Evolutionary conservation across 2,329 filamentous ascomycete genomes (phyloP).

Genomic region (Phaeosphaeriaceae sp.): DNA sequence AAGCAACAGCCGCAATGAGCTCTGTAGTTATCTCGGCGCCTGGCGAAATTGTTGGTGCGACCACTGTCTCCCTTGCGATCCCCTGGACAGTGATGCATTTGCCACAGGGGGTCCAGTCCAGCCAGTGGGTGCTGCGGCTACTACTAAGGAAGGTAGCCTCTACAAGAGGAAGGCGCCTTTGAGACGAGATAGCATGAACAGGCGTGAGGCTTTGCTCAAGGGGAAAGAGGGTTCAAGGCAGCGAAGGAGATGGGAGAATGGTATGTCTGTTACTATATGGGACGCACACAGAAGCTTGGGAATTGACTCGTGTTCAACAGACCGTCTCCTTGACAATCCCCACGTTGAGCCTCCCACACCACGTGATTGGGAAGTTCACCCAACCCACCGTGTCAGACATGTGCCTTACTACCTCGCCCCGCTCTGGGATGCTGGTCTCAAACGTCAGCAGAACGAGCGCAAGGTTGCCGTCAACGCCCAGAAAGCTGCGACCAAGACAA

Average conservation of each 20-base stretch:
- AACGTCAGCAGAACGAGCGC: conserved; percentile 53
- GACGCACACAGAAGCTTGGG: not conserved
- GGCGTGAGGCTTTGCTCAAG: conserved; percentile 79
- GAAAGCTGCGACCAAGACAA: conserved; percentile 43
- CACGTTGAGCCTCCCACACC: conserved; percentile 82
- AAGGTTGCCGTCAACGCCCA: conserved; percentile 42
- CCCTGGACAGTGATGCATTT: conserved; percentile 65
- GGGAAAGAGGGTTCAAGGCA: conserved; percentile 85
- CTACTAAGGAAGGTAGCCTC: conserved; percentile 54
- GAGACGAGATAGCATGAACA: conserved; percentile 66
- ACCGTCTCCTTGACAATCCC: conserved; percentile 85
- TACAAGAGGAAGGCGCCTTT: conserved; percentile 61
- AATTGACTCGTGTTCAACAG: conserved; percentile 53
- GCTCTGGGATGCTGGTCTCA: conserved; percentile 57
- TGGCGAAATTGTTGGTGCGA: conserved; percentile 53
- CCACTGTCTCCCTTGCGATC: conserved; percentile 72
- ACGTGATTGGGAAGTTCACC: conserved; percentile 80
- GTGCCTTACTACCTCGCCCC: conserved; percentile 81
- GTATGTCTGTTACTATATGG: conserved; percentile 53
- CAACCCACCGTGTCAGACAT: conserved; percentile 77
- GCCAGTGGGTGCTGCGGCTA: conserved; percentile 35
- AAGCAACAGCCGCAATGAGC: conserved; percentile 52
- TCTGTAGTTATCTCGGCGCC: conserved; percentile 49
- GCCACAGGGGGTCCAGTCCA: conserved; percentile 20
- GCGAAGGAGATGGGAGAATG: conserved; percentile 92